These are phyloP conservation scores for Debaryomyces nepalensis DNA, from an alignment of 1,139 yeast species.

Conservation along the genomic window DNA sequence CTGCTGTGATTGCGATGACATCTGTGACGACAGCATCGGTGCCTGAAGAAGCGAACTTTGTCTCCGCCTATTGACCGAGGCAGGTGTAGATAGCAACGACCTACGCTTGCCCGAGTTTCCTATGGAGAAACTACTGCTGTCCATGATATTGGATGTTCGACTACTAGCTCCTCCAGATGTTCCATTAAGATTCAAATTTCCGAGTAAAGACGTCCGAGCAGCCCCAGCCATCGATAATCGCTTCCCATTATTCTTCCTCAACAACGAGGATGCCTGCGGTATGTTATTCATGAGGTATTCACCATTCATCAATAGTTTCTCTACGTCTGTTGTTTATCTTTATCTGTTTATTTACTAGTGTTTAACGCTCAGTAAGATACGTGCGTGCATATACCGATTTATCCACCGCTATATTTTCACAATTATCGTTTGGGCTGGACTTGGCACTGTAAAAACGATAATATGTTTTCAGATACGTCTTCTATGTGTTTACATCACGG, in stretches of 20 bases:
- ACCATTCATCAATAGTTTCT: slow-evolving; percentile 11
- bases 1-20: slow-evolving; percentile 22
- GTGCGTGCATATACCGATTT: slow-evolving; percentile 5
- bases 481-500: too few relatives aligned
- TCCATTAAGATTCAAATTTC: slow-evolving; percentile 19
- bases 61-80: slow-evolving; percentile 39
- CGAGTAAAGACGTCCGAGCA: slow-evolving; percentile 35
- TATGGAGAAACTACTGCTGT: slow-evolving; percentile 14
- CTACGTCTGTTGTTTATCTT: slow-evolving; percentile 9
- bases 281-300: slow-evolving; percentile 17
- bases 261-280: slow-evolving; percentile 31
- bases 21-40: slow-evolving; percentile 23
- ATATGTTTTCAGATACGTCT: too few relatives aligned
- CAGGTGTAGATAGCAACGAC: slow-evolving; percentile 46
- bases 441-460: too few relatives aligned
- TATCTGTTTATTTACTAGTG: slow-evolving; percentile 7
- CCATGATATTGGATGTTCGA: slow-evolving; percentile 9
- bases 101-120: slow-evolving; percentile 32
- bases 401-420: too few relatives aligned
- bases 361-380: neutral
- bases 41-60: slow-evolving; percentile 29
- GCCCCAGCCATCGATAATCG: slow-evolving; percentile 43
- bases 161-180: slow-evolving; percentile 12
- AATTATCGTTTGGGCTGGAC: too few relatives aligned
- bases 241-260: slow-evolving; percentile 35